Evolutionary conservation across 805 yeast genomes (phyloP).

Genomic region (Suhomyces vadensis): DNA sequence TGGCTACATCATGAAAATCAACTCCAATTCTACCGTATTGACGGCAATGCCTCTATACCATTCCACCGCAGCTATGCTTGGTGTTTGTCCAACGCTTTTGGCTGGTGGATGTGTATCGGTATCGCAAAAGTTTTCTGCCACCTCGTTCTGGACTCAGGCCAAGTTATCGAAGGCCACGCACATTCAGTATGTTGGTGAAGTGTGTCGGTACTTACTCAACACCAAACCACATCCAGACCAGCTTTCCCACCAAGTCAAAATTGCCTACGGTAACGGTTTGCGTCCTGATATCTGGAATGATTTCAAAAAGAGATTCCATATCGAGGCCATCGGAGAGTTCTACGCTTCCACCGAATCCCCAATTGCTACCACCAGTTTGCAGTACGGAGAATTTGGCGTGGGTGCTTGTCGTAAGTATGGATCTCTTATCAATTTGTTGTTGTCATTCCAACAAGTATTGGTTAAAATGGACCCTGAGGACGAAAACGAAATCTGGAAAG

Average conservation of each 20-base stretch:
- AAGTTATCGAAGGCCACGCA: constrained; percentile 70
- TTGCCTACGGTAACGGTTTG: constrained; percentile 90
- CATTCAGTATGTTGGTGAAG: constrained; percentile 93
- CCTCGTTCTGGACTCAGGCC: constrained; percentile 89
- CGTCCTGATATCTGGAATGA: constrained; percentile 85
- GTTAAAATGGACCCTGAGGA: constrained; percentile 82
- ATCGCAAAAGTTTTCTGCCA: constrained; percentile 78
- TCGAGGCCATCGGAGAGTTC: constrained; percentile 80
- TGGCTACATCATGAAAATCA: constrained; percentile 65
- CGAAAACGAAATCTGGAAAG: constrained; percentile 67
- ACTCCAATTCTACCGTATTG: constrained; percentile 58
- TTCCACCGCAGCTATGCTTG: constrained; percentile 88
- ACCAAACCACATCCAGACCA: constrained; percentile 69
- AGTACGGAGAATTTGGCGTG: constrained; percentile 73
- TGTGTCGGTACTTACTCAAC: constrained; percentile 79
- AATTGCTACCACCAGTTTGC: constrained; percentile 78
- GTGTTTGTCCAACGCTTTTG: constrained; percentile 66
- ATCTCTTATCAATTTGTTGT: constrained; percentile 49
- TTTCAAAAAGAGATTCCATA: constrained; percentile 74
- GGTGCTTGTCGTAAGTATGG: constrained; percentile 91
- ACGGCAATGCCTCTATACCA: constrained; percentile 96
- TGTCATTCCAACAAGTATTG: constrained; percentile 56
- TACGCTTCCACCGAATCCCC: constrained; percentile 95
- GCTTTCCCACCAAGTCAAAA: constrained; percentile 54
- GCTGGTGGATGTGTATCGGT: constrained; percentile 76